These are phyloP conservation scores for Podila epigama DNA, from an alignment of 192 early-diverging fungal genomes.

Conservation along the genomic window DNA sequence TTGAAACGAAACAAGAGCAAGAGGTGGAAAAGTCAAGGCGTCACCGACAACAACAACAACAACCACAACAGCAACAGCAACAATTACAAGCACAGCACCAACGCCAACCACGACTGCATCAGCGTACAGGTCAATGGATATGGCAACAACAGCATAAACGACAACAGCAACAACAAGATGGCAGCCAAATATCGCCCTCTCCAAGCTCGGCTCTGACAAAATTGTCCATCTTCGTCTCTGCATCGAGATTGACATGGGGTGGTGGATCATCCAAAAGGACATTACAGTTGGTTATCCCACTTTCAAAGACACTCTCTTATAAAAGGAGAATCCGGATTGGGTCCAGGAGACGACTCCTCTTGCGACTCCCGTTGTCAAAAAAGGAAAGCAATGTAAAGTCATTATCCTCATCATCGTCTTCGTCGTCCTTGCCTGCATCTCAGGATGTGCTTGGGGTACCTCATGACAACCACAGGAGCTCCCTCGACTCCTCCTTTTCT, in stretches of 20 bases:
- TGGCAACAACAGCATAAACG: background rate
- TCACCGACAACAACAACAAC: background rate
- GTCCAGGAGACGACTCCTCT: constrained; percentile 1
- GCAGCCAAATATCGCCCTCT: too few relatives aligned
- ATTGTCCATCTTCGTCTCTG: too few relatives aligned
- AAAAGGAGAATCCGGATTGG: background rate
- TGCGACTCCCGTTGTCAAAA: constrained; percentile 15
- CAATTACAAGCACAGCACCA: background rate
- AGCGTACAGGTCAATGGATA: background rate
- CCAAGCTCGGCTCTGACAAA: too few relatives aligned
- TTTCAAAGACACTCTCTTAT: background rate
- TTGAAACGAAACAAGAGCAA: too few relatives aligned
- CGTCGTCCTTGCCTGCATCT: background rate
- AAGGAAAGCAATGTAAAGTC: constrained; percentile 40
- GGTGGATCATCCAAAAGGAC: background rate
- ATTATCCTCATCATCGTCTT: background rate
- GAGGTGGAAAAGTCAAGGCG: background rate
- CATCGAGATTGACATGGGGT: background rate
- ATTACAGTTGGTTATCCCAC: background rate
- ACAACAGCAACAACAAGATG: background rate
- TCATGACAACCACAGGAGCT: too few relatives aligned
- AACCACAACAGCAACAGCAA: background rate
- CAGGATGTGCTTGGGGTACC: background rate
- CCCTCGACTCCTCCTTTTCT: too few relatives aligned
- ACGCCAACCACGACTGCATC: background rate